These are phyloP conservation scores for Russula griseocarnosa DNA, from an alignment of 768 basidiomycete genomes.

Conservation along the genomic window DNA sequence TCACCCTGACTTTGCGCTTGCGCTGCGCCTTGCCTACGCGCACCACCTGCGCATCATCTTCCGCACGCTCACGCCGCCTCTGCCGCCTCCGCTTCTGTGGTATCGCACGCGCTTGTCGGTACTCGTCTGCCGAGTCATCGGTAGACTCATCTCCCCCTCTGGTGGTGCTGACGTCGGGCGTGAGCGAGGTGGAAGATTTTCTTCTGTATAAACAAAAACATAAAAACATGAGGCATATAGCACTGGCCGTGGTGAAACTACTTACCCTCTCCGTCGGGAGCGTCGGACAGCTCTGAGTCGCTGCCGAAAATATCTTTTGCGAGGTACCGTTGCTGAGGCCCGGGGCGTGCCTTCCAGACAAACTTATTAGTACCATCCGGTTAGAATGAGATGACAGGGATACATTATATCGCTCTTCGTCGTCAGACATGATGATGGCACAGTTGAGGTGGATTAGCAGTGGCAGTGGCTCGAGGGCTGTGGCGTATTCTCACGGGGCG, in stretches of 20 bases:
- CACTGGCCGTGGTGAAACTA: background rate
- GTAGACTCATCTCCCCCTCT: constrained; percentile 39
- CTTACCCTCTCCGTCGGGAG: constrained; percentile 23
- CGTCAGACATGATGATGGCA: constrained; percentile 17
- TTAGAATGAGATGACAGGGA: background rate
- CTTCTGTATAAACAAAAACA: constrained; percentile 33
- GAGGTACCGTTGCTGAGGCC: constrained; percentile 22
- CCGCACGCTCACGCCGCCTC: constrained; percentile 28
- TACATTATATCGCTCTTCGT: constrained; percentile 20
- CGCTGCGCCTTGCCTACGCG: constrained; percentile 52
- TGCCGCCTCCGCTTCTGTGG: constrained; percentile 32
- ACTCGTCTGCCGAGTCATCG: constrained; percentile 51
- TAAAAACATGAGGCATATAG: background rate
- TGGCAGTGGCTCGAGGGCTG: background rate
- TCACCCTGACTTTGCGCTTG: constrained; percentile 35
- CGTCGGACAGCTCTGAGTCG: constrained; percentile 24
- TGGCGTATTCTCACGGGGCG: constrained; percentile 1
- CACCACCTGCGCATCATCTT: constrained; percentile 33
- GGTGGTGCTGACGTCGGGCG: constrained; percentile 32
- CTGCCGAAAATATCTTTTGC: constrained; percentile 26
- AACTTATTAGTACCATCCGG: background rate
- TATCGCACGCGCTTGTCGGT: constrained; percentile 37
- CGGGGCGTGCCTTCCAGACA: constrained; percentile 5
- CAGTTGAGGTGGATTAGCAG: background rate
- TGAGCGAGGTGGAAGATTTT: constrained; percentile 42